Percentiles rank a stretch among this genome's conserved stretches.
Evolutionary conservation across 192 early-diverging fungal genomes (phyloP).

Genomic region (Coemansia sp.): DNA sequence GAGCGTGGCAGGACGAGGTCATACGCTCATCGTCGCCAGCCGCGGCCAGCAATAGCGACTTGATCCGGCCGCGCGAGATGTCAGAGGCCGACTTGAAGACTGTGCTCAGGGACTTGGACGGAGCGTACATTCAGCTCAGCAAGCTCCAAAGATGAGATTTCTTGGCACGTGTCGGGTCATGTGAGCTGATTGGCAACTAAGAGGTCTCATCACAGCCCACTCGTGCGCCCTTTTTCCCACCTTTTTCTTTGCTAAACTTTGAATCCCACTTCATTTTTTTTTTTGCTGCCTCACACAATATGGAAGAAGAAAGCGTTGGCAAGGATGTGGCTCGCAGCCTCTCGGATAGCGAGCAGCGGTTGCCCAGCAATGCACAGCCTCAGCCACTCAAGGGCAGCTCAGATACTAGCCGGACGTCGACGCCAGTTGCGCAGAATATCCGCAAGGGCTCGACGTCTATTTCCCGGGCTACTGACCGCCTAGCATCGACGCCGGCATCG

Average conservation of each 20-base stretch:
- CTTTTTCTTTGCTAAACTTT: not conserved
- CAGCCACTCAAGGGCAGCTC: not conserved
- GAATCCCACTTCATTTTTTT: not conserved
- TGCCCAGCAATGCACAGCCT: slow-evolving; percentile 32
- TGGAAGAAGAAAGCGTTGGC: not conserved
- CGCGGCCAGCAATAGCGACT: not conserved
- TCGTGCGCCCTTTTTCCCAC: not conserved
- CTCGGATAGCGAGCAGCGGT: slow-evolving; percentile 23
- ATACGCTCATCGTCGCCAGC: slow-evolving; percentile 1
- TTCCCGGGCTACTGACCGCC: slow-evolving; percentile 38
- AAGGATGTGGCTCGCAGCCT: not conserved
- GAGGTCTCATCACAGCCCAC: not conserved
- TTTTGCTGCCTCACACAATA: not conserved
- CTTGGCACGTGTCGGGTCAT: not conserved
- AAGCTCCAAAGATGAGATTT: not conserved
- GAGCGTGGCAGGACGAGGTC: slow-evolving; percentile 47
- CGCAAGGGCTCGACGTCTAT: slow-evolving; percentile 22
- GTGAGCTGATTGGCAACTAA: not conserved
- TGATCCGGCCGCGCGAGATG: slow-evolving; percentile 5
- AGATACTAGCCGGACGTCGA: not conserved
- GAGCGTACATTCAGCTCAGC: slow-evolving; percentile 2
- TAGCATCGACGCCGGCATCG: slow-evolving; percentile 37
- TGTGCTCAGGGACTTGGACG: slow-evolving; percentile 28
- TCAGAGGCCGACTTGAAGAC: slow-evolving; percentile 23
- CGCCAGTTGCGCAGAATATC: slow-evolving; percentile 21